Evolutionary conservation across 1,284 basidiomycete species (phyloP).

Genomic region (Tilletiopsis washingtonensis): DNA sequence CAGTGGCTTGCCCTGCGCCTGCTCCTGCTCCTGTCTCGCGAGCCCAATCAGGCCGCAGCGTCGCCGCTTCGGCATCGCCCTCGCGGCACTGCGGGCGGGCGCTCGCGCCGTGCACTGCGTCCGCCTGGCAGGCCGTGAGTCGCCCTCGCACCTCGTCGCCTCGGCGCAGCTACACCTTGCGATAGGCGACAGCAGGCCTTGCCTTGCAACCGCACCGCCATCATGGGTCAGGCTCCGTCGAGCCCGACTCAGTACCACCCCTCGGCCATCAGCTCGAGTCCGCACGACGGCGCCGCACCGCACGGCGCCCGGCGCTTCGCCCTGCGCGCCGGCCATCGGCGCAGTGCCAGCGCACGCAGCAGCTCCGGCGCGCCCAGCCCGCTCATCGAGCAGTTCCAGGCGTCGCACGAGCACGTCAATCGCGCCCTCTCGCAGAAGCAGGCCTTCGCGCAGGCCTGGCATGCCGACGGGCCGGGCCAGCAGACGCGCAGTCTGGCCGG

Average conservation of each 20-base stretch:
- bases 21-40: too few species aligned
- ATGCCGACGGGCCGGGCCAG: neutral
- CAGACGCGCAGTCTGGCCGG: neutral
- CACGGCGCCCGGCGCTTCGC: neutral
- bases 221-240: neutral
- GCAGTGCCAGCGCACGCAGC: neutral
- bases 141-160: too few species aligned
- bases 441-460: neutral
- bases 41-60: too few species aligned
- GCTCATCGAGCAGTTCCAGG: neutral
- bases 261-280: neutral
- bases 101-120: too few species aligned
- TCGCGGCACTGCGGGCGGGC: too few species aligned
- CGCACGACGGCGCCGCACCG: neutral
- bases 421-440: neutral
- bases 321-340: neutral
- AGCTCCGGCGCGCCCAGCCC: neutral
- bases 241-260: neutral
- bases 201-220: too few species aligned
- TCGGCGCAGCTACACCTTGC: too few species aligned
- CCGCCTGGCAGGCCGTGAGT: too few species aligned
- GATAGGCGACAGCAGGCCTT: too few species aligned
- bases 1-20: too few species aligned
- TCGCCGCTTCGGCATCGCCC: too few species aligned
- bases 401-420: neutral